Evolutionary conservation across 305 asterid species (phyloP).

Genomic region (Solanum chacoense): DNA sequence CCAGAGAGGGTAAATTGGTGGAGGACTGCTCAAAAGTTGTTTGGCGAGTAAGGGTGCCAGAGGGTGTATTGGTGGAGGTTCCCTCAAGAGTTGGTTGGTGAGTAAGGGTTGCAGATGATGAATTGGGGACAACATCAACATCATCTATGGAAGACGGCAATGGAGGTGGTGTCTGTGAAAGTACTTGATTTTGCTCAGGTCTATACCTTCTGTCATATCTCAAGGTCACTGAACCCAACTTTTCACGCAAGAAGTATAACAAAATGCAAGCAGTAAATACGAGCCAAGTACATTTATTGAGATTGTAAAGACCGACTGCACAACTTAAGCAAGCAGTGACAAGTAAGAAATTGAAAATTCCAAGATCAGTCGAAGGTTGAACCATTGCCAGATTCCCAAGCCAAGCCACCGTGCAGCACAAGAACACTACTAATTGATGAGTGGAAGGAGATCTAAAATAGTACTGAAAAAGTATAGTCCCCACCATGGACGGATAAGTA

Average conservation of each 20-base stretch:
- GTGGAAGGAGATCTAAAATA: neutral
- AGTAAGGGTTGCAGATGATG: neutral
- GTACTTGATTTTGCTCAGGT: neutral
- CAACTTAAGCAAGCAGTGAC: neutral
- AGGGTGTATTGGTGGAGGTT: neutral
- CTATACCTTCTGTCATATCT: neutral
- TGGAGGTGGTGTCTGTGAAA: neutral
- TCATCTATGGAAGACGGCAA: neutral
- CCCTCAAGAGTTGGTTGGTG: neutral
- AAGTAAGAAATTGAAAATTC: neutral
- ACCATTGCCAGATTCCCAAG: neutral
- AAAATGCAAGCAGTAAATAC: neutral
- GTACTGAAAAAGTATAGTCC: neutral
- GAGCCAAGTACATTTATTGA: neutral
- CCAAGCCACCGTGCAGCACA: rapidly evolving
- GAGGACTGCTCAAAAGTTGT: too few relatives aligned
- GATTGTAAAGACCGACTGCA: neutral
- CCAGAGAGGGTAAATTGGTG: too few relatives aligned
- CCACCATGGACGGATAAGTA: neutral
- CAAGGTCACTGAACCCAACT: neutral
- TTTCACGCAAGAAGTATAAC: neutral
- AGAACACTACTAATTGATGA: neutral
- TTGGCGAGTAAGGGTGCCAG: too few relatives aligned
- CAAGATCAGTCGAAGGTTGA: neutral
- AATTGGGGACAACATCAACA: neutral